A percentile compares a stretch with the other conserved stretches of the same genome.
Conservation (phyloP, 768 basidiomycete species). For the Hypsizygus marmoreus region DNA sequence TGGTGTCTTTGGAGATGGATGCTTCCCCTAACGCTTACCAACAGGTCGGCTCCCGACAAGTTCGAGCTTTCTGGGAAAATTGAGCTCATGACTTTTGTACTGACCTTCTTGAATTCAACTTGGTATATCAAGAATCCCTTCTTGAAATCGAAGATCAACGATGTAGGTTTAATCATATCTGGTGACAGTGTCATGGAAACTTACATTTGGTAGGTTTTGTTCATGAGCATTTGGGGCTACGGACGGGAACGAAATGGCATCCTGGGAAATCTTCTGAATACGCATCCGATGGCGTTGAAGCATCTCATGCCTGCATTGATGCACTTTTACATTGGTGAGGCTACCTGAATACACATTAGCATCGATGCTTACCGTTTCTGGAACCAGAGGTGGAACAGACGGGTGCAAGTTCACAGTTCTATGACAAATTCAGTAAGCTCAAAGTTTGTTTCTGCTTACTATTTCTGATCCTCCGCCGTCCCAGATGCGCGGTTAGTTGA, state of each 20-base stretch:
- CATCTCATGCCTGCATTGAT: slow-evolving; percentile 91
- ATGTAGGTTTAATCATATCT: slow-evolving; percentile 48
- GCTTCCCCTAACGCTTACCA: slow-evolving; percentile 19
- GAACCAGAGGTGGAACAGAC: slow-evolving; percentile 91
- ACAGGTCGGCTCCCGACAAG: slow-evolving; percentile 67
- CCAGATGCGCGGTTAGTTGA: slow-evolving; percentile 56
- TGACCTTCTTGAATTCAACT: slow-evolving; percentile 91
- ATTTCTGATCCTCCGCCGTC: slow-evolving; percentile 7
- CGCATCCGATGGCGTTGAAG: slow-evolving; percentile 81
- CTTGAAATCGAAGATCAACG: slow-evolving; percentile 94
- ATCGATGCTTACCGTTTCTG: background rate
- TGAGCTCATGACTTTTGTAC: slow-evolving; percentile 81
- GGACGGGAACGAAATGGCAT: slow-evolving; percentile 69
- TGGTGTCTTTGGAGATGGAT: background rate
- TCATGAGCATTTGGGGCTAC: slow-evolving; percentile 71
- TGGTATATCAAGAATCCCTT: slow-evolving; percentile 99
- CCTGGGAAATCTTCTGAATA: slow-evolving; percentile 80
- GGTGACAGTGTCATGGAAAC: background rate
- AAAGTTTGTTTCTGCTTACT: slow-evolving; percentile 2
- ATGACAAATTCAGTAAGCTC: slow-evolving; percentile 91
- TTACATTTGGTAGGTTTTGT: slow-evolving; percentile 55
- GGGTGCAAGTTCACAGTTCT: slow-evolving; percentile 97
- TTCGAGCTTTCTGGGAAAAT: slow-evolving; percentile 84
- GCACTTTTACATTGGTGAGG: slow-evolving; percentile 90
- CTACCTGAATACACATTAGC: background rate